These are phyloP conservation scores for Kwoniella sp. DNA, from an alignment of 768 basidiomycete species.

Conservation along the genomic window DNA sequence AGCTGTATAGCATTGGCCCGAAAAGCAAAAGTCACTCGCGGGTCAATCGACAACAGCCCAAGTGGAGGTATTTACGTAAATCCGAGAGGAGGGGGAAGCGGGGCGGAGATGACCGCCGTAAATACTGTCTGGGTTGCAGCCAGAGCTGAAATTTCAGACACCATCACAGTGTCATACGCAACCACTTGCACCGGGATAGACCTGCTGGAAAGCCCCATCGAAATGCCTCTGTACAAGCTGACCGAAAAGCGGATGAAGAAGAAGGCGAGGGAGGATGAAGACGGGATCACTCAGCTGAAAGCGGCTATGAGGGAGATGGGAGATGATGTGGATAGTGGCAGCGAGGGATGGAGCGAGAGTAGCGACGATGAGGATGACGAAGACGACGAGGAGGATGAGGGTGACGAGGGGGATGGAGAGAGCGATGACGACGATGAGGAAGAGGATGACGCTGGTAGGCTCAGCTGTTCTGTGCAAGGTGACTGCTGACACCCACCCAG, in stretches of 20 bases:
- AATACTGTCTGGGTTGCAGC: too few relatives aligned
- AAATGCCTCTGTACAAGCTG: slow-evolving; percentile 42
- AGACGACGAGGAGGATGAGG: slow-evolving; percentile 10
- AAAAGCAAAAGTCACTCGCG: slow-evolving; percentile 13
- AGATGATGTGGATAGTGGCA: neutral
- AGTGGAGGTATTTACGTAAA: slow-evolving; percentile 7
- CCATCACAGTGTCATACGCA: too few relatives aligned
- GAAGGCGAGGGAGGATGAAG: slow-evolving; percentile 31
- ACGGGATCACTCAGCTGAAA: slow-evolving; percentile 27
- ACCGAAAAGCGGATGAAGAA: slow-evolving; percentile 35
- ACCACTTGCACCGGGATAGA: too few relatives aligned
- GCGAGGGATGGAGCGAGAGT: slow-evolving; percentile 14
- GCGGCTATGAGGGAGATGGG: slow-evolving; percentile 20
- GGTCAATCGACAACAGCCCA: neutral
- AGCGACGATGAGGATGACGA: slow-evolving; percentile 10
- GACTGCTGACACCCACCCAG: neutral
- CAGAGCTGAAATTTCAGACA: too few relatives aligned
- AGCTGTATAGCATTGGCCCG: too few relatives aligned
- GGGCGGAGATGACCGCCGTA: too few relatives aligned
- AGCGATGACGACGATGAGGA: slow-evolving; percentile 3
- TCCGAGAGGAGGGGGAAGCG: too few relatives aligned
- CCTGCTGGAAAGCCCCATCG: too few relatives aligned
- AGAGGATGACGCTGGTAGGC: slow-evolving; percentile 11
- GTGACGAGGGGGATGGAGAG: slow-evolving; percentile 9
- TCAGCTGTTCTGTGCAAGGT: neutral